A percentile compares a stretch with the other conserved stretches of the same genome.
These are phyloP conservation scores for Didymosphaeria variabile DNA, from an alignment of 2,329 filamentous ascomycete genomes.

Conservation along the genomic window DNA sequence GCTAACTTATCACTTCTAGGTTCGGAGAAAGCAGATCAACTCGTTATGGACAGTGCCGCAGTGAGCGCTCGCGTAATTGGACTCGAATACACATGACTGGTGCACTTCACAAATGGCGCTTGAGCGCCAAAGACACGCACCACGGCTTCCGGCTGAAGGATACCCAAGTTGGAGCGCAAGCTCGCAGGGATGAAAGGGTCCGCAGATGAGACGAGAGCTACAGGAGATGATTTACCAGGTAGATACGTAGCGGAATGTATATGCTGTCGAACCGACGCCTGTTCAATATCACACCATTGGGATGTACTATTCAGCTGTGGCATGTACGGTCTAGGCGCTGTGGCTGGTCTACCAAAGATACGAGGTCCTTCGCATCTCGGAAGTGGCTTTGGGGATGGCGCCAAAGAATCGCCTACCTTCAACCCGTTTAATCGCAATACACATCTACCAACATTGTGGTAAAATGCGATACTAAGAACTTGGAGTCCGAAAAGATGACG, in stretches of 20 bases:
- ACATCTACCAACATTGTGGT: no score
- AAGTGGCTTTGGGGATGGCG: no score
- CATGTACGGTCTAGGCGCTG: no score
- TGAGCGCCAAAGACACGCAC: background rate
- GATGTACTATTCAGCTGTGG: background rate
- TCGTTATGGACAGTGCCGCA: constrained; percentile 64
- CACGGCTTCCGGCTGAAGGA: background rate
- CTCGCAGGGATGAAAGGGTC: background rate
- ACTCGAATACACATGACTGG: background rate
- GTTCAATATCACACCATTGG: background rate
- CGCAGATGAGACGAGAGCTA: background rate
- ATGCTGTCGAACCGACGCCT: background rate
- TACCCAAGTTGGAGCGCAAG: constrained; percentile 3
- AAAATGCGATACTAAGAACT: no score
- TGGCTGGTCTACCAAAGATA: no score
- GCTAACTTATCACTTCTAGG: constrained; percentile 45
- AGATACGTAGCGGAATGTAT: background rate
- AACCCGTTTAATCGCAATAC: no score
- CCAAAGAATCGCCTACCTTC: no score
- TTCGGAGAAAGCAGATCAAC: constrained; percentile 72
- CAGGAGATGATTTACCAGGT: background rate
- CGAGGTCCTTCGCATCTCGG: no score
- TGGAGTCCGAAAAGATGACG: no score
- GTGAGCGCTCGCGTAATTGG: constrained; percentile 1
- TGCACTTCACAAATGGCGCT: background rate